Conservation (phyloP, 352 stramenopile species). For the Phytophthora pseudosyringae region DNA sequence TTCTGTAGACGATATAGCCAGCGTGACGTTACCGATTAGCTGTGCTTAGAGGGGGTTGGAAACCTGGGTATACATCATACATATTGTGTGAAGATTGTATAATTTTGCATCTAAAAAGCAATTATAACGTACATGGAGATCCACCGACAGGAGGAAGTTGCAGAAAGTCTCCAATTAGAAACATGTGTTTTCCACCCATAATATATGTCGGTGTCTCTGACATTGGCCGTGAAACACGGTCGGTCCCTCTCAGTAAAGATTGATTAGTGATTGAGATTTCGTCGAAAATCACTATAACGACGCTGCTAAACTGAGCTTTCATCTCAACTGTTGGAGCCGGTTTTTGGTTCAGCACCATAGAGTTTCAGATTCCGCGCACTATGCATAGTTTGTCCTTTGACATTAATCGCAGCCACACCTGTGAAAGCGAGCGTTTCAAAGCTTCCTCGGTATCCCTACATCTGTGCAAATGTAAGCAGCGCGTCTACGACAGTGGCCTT, state of each 20-base stretch:
- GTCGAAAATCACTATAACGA: neutral
- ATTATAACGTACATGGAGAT: conserved; percentile 11
- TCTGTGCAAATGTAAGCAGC: neutral
- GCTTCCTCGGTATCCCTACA: neutral
- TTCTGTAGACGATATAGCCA: neutral
- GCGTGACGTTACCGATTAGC: neutral
- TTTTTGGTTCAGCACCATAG: neutral
- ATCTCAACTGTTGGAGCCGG: neutral
- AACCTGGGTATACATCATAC: conserved; percentile 2
- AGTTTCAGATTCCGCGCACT: neutral
- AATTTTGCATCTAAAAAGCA: no score
- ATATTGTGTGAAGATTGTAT: neutral
- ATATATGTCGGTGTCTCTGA: neutral
- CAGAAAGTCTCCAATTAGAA: conserved; percentile 21
- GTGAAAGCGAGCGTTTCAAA: neutral
- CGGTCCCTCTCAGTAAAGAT: neutral
- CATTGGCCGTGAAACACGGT: conserved; percentile 6
- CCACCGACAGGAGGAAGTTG: conserved; percentile 25
- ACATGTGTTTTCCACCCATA: conserved; percentile 32
- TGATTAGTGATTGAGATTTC: neutral
- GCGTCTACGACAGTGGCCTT: no score
- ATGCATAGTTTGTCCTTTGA: neutral
- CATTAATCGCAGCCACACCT: neutral
- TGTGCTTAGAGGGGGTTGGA: neutral
- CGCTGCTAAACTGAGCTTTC: neutral